Conservation (phyloP, 129 eudicot genomes). For the Saussurea involucrata region DNA sequence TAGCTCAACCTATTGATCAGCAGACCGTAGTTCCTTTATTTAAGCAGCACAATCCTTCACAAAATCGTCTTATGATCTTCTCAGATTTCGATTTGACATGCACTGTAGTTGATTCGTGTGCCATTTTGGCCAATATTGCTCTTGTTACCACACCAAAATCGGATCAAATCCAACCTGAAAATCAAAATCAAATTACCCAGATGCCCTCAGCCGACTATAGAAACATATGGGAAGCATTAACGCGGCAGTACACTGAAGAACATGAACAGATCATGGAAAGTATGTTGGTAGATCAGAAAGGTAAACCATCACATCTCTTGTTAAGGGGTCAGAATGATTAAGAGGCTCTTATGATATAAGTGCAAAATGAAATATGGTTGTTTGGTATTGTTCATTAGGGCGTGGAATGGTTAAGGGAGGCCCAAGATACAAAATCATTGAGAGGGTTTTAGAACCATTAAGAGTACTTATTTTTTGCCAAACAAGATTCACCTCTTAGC, state of each 20-base stretch:
- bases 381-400: no score
- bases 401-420: no score
- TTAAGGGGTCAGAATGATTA: no score
- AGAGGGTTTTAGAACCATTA: no score
- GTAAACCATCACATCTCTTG: constrained; percentile 16
- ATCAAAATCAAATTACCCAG: constrained; percentile 42
- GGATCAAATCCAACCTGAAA: constrained; percentile 36
- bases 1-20: constrained; percentile 65
- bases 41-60: constrained; percentile 38
- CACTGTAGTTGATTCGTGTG: constrained; percentile 85
- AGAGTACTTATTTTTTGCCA: no score
- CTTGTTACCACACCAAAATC: constrained; percentile 56
- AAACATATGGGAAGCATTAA: constrained; percentile 61
- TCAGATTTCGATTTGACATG: constrained; percentile 95
- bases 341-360: no score
- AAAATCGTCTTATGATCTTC: constrained; percentile 43
- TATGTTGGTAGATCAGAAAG: constrained; percentile 44
- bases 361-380: no score
- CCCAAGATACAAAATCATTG: no score
- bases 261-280: constrained; percentile 65
- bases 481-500: no score
- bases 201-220: constrained; percentile 56
- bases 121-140: constrained; percentile 76
- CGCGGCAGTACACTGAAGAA: constrained; percentile 69
- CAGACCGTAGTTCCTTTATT: constrained; percentile 57